Evolutionary conservation across 495 filamentous ascomycete species (phyloP).

Genomic region (Neurospora tetraspora): DNA sequence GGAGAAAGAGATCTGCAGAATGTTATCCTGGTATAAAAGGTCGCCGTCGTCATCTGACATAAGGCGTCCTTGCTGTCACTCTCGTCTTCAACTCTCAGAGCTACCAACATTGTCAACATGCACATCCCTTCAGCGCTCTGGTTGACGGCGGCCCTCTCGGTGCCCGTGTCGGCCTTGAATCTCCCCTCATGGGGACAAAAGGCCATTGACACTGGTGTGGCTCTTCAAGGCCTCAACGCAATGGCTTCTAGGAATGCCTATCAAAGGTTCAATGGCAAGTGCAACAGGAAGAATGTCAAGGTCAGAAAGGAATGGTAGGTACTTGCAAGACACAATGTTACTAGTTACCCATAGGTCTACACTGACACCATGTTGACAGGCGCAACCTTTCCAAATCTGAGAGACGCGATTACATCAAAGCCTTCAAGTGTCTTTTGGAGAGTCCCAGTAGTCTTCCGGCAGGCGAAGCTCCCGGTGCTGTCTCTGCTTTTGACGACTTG

Average conservation of each 20-base stretch:
- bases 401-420: slow-evolving; percentile 50
- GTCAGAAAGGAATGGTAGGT: slow-evolving; percentile 19
- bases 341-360: not conserved
- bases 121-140: not conserved
- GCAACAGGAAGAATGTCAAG: slow-evolving; percentile 16
- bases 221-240: slow-evolving; percentile 13
- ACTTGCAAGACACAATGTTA: not conserved
- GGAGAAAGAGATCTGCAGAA: not conserved
- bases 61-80: not conserved
- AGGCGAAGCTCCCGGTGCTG: slow-evolving; percentile 19
- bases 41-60: not conserved
- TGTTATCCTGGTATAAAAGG: not conserved
- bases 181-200: slow-evolving; percentile 10
- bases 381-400: slow-evolving; percentile 33
- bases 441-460: slow-evolving; percentile 34
- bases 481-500: slow-evolving; percentile 53
- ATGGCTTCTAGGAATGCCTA: slow-evolving; percentile 10
- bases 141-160: slow-evolving; percentile 2
- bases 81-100: not conserved
- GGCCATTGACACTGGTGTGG: slow-evolving; percentile 16
- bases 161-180: slow-evolving; percentile 2
- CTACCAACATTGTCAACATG: not conserved
- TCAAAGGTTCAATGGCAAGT: slow-evolving; percentile 5
- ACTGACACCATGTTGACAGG: slow-evolving; percentile 22
- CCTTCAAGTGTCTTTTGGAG: slow-evolving; percentile 52